phyloP scores from a whole-genome alignment of 768 basidiomycete genomes.

The Mycena vulgaris region DNA sequence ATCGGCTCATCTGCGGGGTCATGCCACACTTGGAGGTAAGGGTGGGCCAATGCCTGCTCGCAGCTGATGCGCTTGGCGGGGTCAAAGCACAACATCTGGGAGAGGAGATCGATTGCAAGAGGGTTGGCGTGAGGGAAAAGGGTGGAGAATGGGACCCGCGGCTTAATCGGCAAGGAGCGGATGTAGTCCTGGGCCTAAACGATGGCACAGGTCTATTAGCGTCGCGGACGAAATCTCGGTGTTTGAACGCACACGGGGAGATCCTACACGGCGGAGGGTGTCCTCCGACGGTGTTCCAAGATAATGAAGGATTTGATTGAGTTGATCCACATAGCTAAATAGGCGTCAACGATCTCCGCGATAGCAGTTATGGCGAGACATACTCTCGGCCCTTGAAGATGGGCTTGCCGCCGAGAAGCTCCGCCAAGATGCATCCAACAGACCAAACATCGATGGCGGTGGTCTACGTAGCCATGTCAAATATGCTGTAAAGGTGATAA shows the following conservation, averaged over 20 bases:
- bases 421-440: slow-evolving; percentile 95
- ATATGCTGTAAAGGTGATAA: slow-evolving; percentile 5
- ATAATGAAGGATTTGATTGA: slow-evolving; percentile 98
- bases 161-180: slow-evolving; percentile 96
- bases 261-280: slow-evolving; percentile 95
- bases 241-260: slow-evolving; percentile 82
- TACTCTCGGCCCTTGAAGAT: slow-evolving; percentile 98
- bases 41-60: slow-evolving; percentile 95
- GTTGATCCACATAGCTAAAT: slow-evolving; percentile 94
- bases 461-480: slow-evolving; percentile 64
- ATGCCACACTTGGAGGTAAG: slow-evolving; percentile 97
- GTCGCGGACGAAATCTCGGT: not conserved
- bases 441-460: slow-evolving; percentile 97
- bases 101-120: slow-evolving; percentile 92
- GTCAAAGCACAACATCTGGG: slow-evolving; percentile 95
- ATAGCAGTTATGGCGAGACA: slow-evolving; percentile 48
- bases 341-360: slow-evolving; percentile 17
- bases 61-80: slow-evolving; percentile 97
- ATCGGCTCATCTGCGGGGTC: slow-evolving; percentile 95
- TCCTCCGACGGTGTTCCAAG: slow-evolving; percentile 99
- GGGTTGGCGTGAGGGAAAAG: slow-evolving; percentile 97
- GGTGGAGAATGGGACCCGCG: slow-evolving; percentile 91
- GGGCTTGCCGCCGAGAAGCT: slow-evolving; percentile 93
- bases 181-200: slow-evolving; percentile 96
- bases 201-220: slow-evolving; percentile 20